phyloP scores from a whole-genome alignment of 495 filamentous ascomycete species.

The Penicillium pancosmium region DNA sequence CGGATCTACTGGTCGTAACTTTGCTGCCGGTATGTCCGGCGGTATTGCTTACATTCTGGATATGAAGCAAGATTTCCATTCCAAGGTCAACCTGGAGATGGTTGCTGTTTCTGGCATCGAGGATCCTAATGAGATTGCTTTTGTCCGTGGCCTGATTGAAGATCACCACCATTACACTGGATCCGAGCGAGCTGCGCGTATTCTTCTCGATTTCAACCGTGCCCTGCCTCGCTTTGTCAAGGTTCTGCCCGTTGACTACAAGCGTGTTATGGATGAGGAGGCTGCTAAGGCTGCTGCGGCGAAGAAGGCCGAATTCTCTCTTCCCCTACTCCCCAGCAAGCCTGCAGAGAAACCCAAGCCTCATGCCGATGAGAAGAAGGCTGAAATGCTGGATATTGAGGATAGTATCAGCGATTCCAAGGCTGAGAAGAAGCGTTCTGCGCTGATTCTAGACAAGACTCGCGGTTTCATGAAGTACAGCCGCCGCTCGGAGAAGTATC shows the following conservation, averaged over 20 bases:
- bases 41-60: constrained; percentile 98
- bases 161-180: constrained; percentile 99
- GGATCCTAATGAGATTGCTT: constrained; percentile 91
- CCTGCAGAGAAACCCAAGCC: constrained; percentile 61
- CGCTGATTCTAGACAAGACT: constrained; percentile 96
- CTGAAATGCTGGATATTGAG: constrained; percentile 90
- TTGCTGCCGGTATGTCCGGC: constrained; percentile 98
- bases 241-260: constrained; percentile 95
- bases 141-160: constrained; percentile 90
- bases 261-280: constrained; percentile 88
- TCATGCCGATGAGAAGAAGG: constrained; percentile 66
- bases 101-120: constrained; percentile 88
- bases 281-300: constrained; percentile 81
- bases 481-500: constrained; percentile 93
- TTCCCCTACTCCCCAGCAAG: constrained; percentile 74
- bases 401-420: constrained; percentile 86
- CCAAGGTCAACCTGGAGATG: constrained; percentile 98
- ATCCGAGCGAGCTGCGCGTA: constrained; percentile 92
- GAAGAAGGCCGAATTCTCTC: constrained; percentile 79
- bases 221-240: constrained; percentile 93
- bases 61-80: constrained; percentile 86
- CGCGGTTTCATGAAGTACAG: constrained; percentile 99
- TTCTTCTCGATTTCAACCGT: constrained; percentile 95
- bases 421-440: constrained; percentile 90
- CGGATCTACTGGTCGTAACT: constrained; percentile 96